Percentiles rank a stretch among this genome's conserved stretches.
Conservation (phyloP, 208 protist species). For the Novymonas esmeraldas region DNA sequence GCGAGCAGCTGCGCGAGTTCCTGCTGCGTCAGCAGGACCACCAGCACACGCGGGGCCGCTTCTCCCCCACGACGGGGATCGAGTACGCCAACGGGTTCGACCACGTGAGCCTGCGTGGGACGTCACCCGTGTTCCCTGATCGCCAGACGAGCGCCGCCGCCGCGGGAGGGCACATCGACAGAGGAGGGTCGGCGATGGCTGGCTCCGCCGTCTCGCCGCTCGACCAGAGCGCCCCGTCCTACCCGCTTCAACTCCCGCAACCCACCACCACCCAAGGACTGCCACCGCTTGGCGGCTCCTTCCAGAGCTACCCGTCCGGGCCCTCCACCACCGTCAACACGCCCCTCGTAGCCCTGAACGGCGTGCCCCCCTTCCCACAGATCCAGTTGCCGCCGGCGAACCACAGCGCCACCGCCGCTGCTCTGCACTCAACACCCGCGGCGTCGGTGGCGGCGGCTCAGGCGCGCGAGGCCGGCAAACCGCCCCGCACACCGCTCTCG, state of each 20-base stretch:
- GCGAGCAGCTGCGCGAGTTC: slow-evolving; percentile 8
- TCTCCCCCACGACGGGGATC: slow-evolving; percentile 4
- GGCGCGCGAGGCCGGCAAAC: not conserved
- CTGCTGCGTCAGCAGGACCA: not conserved
- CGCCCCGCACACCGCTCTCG: not conserved
- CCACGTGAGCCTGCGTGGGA: slow-evolving; percentile 19
- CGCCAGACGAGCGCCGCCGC: slow-evolving; percentile 10
- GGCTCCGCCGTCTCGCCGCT: not conserved
- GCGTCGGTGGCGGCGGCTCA: not conserved
- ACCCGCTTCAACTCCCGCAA: not conserved
- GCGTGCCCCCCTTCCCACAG: not conserved
- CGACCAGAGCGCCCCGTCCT: not conserved
- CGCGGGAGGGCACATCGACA: not conserved
- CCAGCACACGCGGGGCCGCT: not conserved
- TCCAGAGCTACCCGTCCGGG: not conserved
- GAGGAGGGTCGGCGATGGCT: not conserved
- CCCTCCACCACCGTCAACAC: not conserved
- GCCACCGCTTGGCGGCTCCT: not conserved
- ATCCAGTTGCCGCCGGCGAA: no score
- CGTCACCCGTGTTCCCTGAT: slow-evolving; percentile 10
- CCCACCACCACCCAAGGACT: not conserved
- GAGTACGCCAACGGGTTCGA: slow-evolving; percentile 11
- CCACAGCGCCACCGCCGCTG: not conserved
- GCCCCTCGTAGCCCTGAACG: not conserved
- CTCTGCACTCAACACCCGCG: not conserved